Percentiles rank a stretch among this genome's conserved stretches.
Evolutionary conservation across 495 filamentous ascomycete genomes (phyloP).

Genomic region (Trichoderma virens): DNA sequence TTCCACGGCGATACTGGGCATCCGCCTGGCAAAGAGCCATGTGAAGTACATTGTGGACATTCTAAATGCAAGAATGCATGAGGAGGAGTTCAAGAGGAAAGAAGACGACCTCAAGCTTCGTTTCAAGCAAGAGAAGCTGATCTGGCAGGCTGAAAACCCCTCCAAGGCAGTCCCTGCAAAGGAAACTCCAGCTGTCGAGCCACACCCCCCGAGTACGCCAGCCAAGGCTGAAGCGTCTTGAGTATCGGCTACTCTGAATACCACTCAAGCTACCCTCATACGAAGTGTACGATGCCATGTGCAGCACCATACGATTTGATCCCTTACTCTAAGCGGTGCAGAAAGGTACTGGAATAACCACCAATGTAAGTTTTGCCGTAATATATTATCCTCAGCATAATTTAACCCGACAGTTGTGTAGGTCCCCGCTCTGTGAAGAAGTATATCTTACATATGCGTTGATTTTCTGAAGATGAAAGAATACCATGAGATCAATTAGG

Average conservation of each 20-base stretch:
- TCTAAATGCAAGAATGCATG: constrained; percentile 51
- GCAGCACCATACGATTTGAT: constrained; percentile 60
- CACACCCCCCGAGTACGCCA: constrained; percentile 29
- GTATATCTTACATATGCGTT: constrained; percentile 47
- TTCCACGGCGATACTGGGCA: constrained; percentile 38
- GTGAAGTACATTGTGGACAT: constrained; percentile 54
- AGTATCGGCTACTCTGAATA: constrained; percentile 12
- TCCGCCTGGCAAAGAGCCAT: constrained; percentile 44
- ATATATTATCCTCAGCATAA: too few species aligned
- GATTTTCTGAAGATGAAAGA: constrained; percentile 44
- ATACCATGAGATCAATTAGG: constrained; percentile 50
- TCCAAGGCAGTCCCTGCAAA: constrained; percentile 25
- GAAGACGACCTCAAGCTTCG: constrained; percentile 50
- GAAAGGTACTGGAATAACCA: constrained; percentile 45
- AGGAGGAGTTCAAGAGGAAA: constrained; percentile 33
- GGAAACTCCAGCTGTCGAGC: constrained; percentile 13
- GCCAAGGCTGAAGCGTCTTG: constrained; percentile 15
- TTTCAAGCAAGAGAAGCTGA: constrained; percentile 56
- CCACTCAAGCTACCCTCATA: constrained; percentile 46
- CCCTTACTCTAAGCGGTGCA: constrained; percentile 60
- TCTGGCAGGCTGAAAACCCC: constrained; percentile 42
- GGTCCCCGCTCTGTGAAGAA: constrained; percentile 59
- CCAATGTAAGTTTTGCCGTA: constrained; percentile 24
- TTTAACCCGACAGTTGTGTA: not conserved
- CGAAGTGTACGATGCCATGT: constrained; percentile 57